Evolutionary conservation across 2,329 filamentous ascomycete species (phyloP), one percentile per base, ranked within the genome.

Genomic region (Hymenotorrendiella dingleyae): DNA sequence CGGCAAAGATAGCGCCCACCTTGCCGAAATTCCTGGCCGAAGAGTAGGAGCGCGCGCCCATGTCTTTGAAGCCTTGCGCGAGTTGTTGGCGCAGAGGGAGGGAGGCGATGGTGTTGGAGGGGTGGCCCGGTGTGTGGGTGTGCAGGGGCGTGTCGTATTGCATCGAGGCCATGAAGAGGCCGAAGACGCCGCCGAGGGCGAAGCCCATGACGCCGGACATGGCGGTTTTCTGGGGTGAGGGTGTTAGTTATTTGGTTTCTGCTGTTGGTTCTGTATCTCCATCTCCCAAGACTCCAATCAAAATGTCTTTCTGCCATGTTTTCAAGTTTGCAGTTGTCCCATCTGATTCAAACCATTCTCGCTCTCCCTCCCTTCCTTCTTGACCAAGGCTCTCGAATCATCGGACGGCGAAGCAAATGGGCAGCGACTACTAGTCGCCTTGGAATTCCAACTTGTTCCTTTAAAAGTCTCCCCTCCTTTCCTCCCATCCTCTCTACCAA

Each of bases 151-250:
- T 96, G 64, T 98, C 93, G 76, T 98, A 98, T 67, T 88, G 84
- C 93, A 98, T 98, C 88, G 86, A 93, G 46, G 90, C 88, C 91
- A 97, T 98, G 72, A 98, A 98, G 58, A 97, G 76, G 55, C 93
- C 93, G 56, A 98, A 98, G 32, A 94, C 72, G 58, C 89, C 93
- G 50, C 93, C 93, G 53, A 98, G 82, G 27, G 83, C 93, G 59
- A 96, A 96, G 12, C 93, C 93, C 79, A 94, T 94, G 19, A 84
- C 86, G 44, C 91, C 93, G 0, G 90, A 86, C 67, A 98, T 84
- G 55, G 80, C 82, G 14, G 88, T 86, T 67, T 98, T 98, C 45
- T 43, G 27, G n/a, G n/a, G 11, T 17, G n/a, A n/a, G 10, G 11
- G 34, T n/a, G 22, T 41, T 14, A 41, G 39, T 6, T 26, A 26